phyloP scores from a whole-genome alignment of 2,329 filamentous ascomycete genomes.

The Nemania abortiva region DNA sequence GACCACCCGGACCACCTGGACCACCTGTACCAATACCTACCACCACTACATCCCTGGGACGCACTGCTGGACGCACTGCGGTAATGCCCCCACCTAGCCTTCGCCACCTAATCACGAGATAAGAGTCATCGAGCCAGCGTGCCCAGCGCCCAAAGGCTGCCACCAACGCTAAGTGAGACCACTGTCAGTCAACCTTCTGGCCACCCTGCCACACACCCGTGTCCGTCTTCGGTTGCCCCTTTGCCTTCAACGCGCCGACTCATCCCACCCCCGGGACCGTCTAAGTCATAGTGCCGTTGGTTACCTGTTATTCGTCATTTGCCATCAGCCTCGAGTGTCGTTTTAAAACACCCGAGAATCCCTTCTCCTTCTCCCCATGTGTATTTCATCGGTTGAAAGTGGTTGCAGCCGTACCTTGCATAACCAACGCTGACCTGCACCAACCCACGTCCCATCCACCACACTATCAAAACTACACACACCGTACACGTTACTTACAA shows the following conservation, averaged over 20 bases:
- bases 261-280: conserved; percentile 34
- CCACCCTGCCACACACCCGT: conserved; percentile 44
- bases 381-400: conserved; percentile 42
- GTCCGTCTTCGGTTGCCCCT: conserved; percentile 45
- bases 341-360: conserved; percentile 45
- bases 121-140: conserved; percentile 53
- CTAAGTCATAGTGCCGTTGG: conserved; percentile 38
- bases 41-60: conserved; percentile 37
- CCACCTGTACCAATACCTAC: conserved; percentile 12
- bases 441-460: conserved; percentile 2
- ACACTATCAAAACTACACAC: background rate
- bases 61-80: conserved; percentile 32
- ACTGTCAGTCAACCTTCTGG: conserved; percentile 43
- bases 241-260: conserved; percentile 44
- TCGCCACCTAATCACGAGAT: conserved; percentile 52
- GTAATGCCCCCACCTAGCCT: conserved; percentile 49
- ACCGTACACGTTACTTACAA: conserved; percentile 10
- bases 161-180: conserved; percentile 42
- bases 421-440: conserved; percentile 41
- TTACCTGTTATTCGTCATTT: conserved; percentile 42
- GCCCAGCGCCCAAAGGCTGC: conserved; percentile 44
- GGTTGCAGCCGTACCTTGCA: conserved; percentile 54
- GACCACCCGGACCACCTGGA: conserved; percentile 30
- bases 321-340: conserved; percentile 40
- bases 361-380: conserved; percentile 42